Conservation (phyloP, 805 yeast species). For the Komagataella mondaviorum region DNA sequence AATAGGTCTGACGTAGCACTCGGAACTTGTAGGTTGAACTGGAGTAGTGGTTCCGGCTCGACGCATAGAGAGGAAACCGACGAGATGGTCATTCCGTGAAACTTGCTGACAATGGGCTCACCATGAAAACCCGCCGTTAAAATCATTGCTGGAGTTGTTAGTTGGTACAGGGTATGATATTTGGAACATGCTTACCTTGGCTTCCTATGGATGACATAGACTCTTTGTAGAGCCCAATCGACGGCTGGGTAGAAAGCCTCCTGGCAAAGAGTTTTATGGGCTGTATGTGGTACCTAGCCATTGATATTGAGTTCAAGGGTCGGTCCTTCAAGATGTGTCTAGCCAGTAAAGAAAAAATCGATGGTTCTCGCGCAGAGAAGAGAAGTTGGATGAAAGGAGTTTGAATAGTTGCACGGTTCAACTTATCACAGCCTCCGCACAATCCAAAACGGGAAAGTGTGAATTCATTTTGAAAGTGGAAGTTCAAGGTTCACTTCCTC, state of each 20-base stretch:
- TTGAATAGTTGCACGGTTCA: neutral
- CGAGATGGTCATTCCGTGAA: constrained; percentile 74
- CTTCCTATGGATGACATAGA: constrained; percentile 22
- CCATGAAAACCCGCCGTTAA: constrained; percentile 33
- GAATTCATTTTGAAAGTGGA: no score
- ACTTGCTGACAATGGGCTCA: constrained; percentile 8
- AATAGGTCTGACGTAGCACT: constrained; percentile 63
- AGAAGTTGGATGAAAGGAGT: neutral
- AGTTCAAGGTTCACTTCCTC: no score
- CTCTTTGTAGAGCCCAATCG: constrained; percentile 10
- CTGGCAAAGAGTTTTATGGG: neutral
- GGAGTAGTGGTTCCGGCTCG: constrained; percentile 63
- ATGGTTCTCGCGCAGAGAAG: neutral
- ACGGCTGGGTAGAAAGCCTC: neutral
- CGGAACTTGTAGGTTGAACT: constrained; percentile 80
- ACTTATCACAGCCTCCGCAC: no score
- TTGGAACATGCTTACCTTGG: constrained; percentile 13
- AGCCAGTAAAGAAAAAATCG: neutral
- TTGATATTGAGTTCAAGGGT: neutral
- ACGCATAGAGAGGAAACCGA: constrained; percentile 77
- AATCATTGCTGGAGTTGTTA: constrained; percentile 29
- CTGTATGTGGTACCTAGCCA: neutral
- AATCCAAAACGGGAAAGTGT: no score
- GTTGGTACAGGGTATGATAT: neutral
- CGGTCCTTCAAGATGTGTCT: neutral